A percentile compares a stretch with the other conserved stretches of the same genome.
phyloP scores from a whole-genome alignment of 1,284 basidiomycete genomes.

The Boletus sp. region DNA sequence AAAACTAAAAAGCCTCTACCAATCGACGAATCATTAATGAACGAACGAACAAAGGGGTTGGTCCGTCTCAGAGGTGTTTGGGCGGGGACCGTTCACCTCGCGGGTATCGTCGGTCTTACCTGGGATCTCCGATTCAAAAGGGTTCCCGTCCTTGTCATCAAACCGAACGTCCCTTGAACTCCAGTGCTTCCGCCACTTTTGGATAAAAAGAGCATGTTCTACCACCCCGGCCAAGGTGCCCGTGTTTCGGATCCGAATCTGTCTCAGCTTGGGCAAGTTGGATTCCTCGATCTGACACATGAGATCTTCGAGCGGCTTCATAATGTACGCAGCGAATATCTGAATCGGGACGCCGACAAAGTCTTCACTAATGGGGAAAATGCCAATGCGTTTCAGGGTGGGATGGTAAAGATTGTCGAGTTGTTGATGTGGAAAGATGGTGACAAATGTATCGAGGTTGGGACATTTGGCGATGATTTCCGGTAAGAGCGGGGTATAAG shows the following conservation, averaged over 20 bases:
- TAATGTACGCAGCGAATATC: conserved; percentile 34
- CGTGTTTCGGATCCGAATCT: conserved; percentile 40
- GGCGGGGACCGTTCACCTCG: not conserved
- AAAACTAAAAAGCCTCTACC: not conserved
- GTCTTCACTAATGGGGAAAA: conserved; percentile 34
- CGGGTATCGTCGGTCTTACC: conserved; percentile 6
- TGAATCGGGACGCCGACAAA: conserved; percentile 27
- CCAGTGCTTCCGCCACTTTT: conserved; percentile 40
- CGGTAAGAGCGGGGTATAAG: conserved; percentile 34
- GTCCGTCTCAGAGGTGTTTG: not conserved
- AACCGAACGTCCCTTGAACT: conserved; percentile 37
- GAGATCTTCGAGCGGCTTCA: conserved; percentile 41
- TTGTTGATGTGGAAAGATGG: conserved; percentile 37
- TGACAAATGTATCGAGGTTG: conserved; percentile 39
- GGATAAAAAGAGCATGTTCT: conserved; percentile 33
- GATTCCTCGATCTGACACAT: conserved; percentile 39
- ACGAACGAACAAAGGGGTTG: not conserved
- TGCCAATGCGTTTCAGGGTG: conserved; percentile 32
- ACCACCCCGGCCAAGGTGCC: conserved; percentile 38
- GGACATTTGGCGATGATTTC: conserved; percentile 37
- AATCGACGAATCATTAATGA: not conserved
- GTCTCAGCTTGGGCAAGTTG: conserved; percentile 35
- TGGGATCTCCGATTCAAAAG: conserved; percentile 27
- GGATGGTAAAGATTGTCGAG: conserved; percentile 30
- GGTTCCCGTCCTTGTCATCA: conserved; percentile 38